phyloP scores from a whole-genome alignment of 2,329 filamentous ascomycete species.

The Leptographium galeiforme region DNA sequence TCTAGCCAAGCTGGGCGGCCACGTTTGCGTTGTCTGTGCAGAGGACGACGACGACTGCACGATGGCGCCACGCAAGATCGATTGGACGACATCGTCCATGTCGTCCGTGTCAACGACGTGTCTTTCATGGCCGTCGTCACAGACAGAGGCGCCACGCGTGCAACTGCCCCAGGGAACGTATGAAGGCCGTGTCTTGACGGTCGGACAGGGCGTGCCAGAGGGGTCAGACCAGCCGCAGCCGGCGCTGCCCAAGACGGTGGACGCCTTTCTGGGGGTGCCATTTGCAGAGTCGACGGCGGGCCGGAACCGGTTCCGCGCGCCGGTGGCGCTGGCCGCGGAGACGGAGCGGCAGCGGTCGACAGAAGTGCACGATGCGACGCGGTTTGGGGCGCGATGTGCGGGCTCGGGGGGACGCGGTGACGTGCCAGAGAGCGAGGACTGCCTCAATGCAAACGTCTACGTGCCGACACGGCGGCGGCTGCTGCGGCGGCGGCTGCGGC shows the following conservation, averaged over 20 bases:
- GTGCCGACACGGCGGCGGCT: not conserved
- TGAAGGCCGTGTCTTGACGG: constrained; percentile 15
- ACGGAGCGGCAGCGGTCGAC: constrained; percentile 1
- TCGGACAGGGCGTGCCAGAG: constrained; percentile 5
- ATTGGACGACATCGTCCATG: not conserved
- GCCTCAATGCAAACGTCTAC: constrained; percentile 37
- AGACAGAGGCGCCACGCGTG: constrained; percentile 11
- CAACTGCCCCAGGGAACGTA: constrained; percentile 26
- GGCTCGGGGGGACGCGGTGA: constrained; percentile 15
- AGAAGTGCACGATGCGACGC: constrained; percentile 2
- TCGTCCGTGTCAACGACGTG: not conserved
- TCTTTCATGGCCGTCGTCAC: not conserved
- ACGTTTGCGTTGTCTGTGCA: too few species aligned
- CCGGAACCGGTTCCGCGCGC: constrained; percentile 31
- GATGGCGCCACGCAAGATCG: not conserved
- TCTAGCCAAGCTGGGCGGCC: too few species aligned
- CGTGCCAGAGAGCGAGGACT: constrained; percentile 32
- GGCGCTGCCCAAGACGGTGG: constrained; percentile 17
- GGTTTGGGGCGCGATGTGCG: constrained; percentile 8
- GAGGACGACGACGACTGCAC: too few species aligned
- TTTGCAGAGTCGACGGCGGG: constrained; percentile 29
- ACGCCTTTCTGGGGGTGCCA: constrained; percentile 36
- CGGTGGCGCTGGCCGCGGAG: constrained; percentile 18
- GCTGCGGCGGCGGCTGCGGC: not conserved
- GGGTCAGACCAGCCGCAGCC: not conserved